Percentiles rank a stretch among this genome's conserved stretches.
These are phyloP conservation scores for Rhizodiscina lignyota DNA, from an alignment of 495 filamentous ascomycete species.

Conservation along the genomic window DNA sequence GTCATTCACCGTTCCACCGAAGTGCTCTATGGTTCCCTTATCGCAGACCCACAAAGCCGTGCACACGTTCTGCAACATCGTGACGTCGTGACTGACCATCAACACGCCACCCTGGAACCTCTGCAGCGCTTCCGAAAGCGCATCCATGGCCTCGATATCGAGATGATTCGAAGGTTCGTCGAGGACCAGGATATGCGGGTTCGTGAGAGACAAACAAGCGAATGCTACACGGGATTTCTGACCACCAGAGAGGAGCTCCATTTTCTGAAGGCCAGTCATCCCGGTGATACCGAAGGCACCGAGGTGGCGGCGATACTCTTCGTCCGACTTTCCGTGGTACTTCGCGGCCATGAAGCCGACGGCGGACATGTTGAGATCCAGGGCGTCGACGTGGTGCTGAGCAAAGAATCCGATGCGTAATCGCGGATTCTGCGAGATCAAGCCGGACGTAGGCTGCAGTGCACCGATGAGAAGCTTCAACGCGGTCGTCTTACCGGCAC, in stretches of 20 bases:
- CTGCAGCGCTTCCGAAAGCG: conserved; percentile 62
- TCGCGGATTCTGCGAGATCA: conserved; percentile 75
- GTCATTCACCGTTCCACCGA: conserved; percentile 83
- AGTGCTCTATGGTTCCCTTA: conserved; percentile 87
- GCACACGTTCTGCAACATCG: conserved; percentile 94
- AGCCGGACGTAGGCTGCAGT: conserved; percentile 55
- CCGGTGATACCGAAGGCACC: conserved; percentile 98
- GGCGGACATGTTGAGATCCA: conserved; percentile 74
- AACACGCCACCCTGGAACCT: conserved; percentile 88
- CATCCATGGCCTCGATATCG: conserved; percentile 99
- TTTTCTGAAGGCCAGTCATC: conserved; percentile 91
- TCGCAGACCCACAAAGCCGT: conserved; percentile 94
- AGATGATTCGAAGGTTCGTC: conserved; percentile 98
- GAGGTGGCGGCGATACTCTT: conserved; percentile 91
- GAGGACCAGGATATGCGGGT: conserved; percentile 93
- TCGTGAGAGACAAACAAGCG: conserved; percentile 76
- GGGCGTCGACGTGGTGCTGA: conserved; percentile 94
- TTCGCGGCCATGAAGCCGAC: conserved; percentile 91
- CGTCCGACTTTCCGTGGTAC: conserved; percentile 80
- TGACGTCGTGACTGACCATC: conserved; percentile 99
- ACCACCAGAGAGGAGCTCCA: conserved; percentile 87
- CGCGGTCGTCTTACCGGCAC: conserved; percentile 94
- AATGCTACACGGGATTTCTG: conserved; percentile 98
- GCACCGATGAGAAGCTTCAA: conserved; percentile 87
- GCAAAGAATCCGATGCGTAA: conserved; percentile 92